Base-by-base conservation (phyloP, 1,284 basidiomycete genomes). In the Leccinum griseonigrum region DNA sequence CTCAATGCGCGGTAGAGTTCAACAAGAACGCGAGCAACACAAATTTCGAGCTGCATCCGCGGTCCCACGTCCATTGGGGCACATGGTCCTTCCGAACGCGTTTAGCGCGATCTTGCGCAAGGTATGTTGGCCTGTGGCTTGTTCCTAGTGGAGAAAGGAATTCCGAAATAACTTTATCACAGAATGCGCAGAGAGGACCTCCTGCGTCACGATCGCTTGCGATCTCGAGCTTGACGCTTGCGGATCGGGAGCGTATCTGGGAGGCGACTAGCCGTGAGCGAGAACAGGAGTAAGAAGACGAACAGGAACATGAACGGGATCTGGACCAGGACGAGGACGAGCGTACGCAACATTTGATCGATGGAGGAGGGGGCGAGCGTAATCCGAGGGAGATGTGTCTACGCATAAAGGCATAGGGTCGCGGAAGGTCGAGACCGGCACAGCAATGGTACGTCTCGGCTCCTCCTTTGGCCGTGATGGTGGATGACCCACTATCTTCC, bases 151-250 rank as follows among this genome's bases (percentile, higher is more conserved):
- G 32, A 36, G 36, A 36, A 77, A 80, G 71, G 74, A 83, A 71
- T 77, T 82, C 64, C 71, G 71, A 11, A 74, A 75, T 40, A 69
- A 75, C 2, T 80, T 80, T 58, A 72, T 73, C 63, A 66, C 72
- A 60, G 73, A 78, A 66, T 56, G 73, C 54, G 61, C 68, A 18
- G 55, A 79, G 10, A 60, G 69, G 9, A 61, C 61, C 0, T 68
- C 64, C 9, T 67, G 71, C 31, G 65, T 72, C n/a, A 67, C 66
- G 9, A 67, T 80, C 14, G 54, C 60, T 0, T 54, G 88, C 86
- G 29, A 91, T 90, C 56, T 90, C 88, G 46, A 91, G 88, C 68
- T 72, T 91, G 64, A 87, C 87, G 11, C 78, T 91, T n/a, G 85
- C 85, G 3, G 84, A 84, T 58, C 72, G 72, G 26, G 66, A 67